A percentile compares a stretch with the other conserved stretches of the same genome.
Conservation (phyloP, 768 basidiomycete species). For the Leccinum ochraceum region DNA sequence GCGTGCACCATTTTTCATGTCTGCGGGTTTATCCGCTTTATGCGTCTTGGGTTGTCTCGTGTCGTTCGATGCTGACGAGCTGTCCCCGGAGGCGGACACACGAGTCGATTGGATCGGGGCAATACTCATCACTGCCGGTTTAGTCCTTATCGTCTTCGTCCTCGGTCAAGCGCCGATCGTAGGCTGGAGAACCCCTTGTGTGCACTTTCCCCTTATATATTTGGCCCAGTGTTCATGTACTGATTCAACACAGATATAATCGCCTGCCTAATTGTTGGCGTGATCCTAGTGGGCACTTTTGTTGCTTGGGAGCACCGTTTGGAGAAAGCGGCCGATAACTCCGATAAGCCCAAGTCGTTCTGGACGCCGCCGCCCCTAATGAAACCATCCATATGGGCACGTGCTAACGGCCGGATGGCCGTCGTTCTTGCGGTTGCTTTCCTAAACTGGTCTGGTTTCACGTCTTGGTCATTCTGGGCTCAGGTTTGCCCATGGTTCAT, state of each 20-base stretch:
- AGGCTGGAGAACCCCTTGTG: slow-evolving; percentile 63
- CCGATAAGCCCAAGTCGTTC: slow-evolving; percentile 21
- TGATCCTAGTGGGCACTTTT: slow-evolving; percentile 57
- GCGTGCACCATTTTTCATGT: slow-evolving; percentile 66
- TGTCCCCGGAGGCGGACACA: slow-evolving; percentile 39
- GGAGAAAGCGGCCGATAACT: slow-evolving; percentile 35
- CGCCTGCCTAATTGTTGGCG: slow-evolving; percentile 60
- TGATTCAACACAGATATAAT: slow-evolving; percentile 59
- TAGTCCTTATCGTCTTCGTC: slow-evolving; percentile 72
- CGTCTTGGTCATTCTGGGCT: slow-evolving; percentile 53
- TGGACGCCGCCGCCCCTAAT: slow-evolving; percentile 62
- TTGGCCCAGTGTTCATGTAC: slow-evolving; percentile 23
- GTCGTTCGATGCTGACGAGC: slow-evolving; percentile 60
- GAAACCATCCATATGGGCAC: slow-evolving; percentile 60
- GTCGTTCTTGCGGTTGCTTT: slow-evolving; percentile 64
- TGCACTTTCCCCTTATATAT: slow-evolving; percentile 16
- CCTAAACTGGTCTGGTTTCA: slow-evolving; percentile 62
- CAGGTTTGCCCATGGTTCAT: slow-evolving; percentile 32
- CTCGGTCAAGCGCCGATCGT: slow-evolving; percentile 66
- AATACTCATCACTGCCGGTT: slow-evolving; percentile 58
- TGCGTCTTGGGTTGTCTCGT: slow-evolving; percentile 54
- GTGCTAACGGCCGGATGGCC: slow-evolving; percentile 62
- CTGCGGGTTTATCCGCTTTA: slow-evolving; percentile 55
- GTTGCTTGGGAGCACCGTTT: slow-evolving; percentile 66
- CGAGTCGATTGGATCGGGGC: slow-evolving; percentile 82